Evolutionary conservation across 1,284 basidiomycete genomes (phyloP), one percentile per base, ranked within the genome.

Genomic region (Puccinia horiana): DNA sequence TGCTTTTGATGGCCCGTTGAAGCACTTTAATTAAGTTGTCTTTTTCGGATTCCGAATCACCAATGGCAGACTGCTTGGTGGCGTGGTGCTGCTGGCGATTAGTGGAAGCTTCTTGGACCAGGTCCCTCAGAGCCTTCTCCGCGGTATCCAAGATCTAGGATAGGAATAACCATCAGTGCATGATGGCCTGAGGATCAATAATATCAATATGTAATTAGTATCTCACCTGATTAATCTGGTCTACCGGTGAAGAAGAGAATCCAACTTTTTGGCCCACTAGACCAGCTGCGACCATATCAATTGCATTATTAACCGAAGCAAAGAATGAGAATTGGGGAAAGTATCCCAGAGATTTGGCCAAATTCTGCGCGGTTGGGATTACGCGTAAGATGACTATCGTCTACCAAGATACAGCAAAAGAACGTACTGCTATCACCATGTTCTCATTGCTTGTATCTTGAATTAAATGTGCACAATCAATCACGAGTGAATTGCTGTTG

Each of bases 221-320:
- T 73, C 83, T 61, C n/a, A 84, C 84, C 83, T 86, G 90, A 84
- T 93, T 93, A 54, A 98, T 88, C 87, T 98, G 95, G 58, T 94
- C 92, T 49, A 92, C 90, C n/a, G 95, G 89, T 0, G 95, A 92
- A 14, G 90, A 92, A 70, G 92, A 92, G 84, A 98, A 90, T 20
- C 96, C 95, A 44, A 94, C 95, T 89, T 98, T 98, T 86, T 96
- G 95, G 0, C 96, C 96, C 84, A 98, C 98, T 32, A 99, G 86
- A 9, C 96, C 95, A 52, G 96, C 91, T 79, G 93, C 92, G 0
- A 94, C 95, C n/a, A 99, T 89, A 86, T 99, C 96, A 83, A 98
- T 91, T 81, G 98, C 88, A 83, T 91, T 93, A 86, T 92, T 94
- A 85, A 96, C 87, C 0, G 93, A 94, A 85, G 92, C 92, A 80